Percentiles rank a stretch among this genome's conserved stretches.
Evolutionary conservation across 129 eudicot genomes (phyloP).

Genomic region (carrot (Daucus carota)): DNA sequence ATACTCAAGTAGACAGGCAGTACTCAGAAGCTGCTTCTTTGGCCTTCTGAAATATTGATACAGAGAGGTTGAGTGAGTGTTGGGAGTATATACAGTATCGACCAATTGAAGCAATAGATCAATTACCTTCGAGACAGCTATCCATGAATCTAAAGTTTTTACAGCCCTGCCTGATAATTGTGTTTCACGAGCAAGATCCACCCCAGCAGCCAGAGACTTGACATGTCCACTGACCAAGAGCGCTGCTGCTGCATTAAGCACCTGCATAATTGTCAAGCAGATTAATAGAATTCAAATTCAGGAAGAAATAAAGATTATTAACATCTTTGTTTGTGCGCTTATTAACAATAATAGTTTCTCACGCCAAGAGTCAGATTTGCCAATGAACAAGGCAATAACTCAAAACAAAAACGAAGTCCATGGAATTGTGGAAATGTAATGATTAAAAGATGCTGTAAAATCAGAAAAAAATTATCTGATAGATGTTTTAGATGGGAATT

Average conservation of each 20-base stretch:
- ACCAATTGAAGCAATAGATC: neutral
- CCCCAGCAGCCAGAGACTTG: constrained; percentile 61
- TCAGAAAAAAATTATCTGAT: neutral
- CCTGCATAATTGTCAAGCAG: constrained; percentile 29
- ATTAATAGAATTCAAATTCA: neutral
- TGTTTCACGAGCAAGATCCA: constrained; percentile 64
- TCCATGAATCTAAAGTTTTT: constrained; percentile 68
- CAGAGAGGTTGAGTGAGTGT: neutral
- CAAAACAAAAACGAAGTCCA: neutral
- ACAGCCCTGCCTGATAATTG: constrained; percentile 61
- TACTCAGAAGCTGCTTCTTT: constrained; percentile 13
- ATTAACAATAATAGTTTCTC: neutral
- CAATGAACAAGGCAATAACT: neutral
- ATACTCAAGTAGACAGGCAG: constrained; percentile 2
- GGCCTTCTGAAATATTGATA: constrained; percentile 23
- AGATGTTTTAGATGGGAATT: neutral
- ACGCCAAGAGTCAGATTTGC: neutral
- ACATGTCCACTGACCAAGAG: constrained; percentile 68
- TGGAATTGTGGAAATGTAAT: neutral
- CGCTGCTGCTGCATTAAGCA: constrained; percentile 84
- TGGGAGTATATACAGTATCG: too few species aligned
- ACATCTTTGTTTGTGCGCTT: neutral
- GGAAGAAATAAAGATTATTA: neutral
- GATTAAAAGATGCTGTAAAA: neutral
- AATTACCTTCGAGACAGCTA: constrained; percentile 50